phyloP scores from a whole-genome alignment of 306 rosid species.

The Cucurbita moschata region DNA sequence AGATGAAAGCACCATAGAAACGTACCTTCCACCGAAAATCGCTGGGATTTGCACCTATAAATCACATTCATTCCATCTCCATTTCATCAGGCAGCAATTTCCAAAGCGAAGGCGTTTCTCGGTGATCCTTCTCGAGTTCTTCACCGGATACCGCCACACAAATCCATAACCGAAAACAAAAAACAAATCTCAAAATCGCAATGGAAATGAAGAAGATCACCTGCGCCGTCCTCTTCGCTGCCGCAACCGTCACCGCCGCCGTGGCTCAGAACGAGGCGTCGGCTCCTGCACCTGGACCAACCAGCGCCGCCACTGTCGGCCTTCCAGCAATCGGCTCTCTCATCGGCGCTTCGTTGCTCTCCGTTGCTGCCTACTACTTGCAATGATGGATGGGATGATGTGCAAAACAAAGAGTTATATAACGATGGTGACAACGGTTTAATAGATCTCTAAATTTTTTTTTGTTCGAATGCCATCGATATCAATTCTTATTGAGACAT shows the following conservation, averaged over 20 bases:
- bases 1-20: background rate
- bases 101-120: background rate
- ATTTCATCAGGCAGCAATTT: slow-evolving; percentile 4
- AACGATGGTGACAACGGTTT: too few species aligned
- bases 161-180: too few species aligned
- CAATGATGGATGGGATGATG: background rate
- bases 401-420: background rate
- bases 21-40: background rate
- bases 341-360: slow-evolving; percentile 29
- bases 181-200: background rate
- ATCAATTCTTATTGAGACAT: too few species aligned
- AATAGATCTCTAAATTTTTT: too few species aligned
- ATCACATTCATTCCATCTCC: background rate
- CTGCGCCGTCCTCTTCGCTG: slow-evolving; percentile 20
- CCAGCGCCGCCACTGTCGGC: slow-evolving; percentile 8
- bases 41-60: background rate
- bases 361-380: slow-evolving; percentile 33
- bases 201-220: slow-evolving; percentile 48
- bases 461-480: too few species aligned
- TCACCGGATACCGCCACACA: background rate
- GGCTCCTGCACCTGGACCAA: slow-evolving; percentile 15
- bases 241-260: slow-evolving; percentile 21
- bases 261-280: slow-evolving; percentile 20
- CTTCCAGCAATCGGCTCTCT: slow-evolving; percentile 24
- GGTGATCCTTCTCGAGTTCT: background rate